Evolutionary conservation across 352 stramenopile species (phyloP), one percentile per base, ranked within the genome.

Genomic region (Phytophthora ramorum): DNA sequence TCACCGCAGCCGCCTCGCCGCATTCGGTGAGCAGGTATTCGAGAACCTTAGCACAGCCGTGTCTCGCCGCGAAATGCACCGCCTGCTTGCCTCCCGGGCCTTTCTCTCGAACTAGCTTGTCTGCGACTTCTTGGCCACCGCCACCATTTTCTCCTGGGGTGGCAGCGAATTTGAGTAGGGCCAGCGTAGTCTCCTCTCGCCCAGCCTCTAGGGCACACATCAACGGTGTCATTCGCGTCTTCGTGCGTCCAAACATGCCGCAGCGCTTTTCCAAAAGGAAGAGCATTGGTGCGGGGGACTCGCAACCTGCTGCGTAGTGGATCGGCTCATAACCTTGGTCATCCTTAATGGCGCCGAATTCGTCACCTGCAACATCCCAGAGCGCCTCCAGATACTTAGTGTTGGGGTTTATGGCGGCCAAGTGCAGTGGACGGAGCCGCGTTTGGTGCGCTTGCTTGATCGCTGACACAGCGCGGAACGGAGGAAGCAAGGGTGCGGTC

Each of bases 391-490:
- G 62, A 47, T 91, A 88, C 58, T 80, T 87, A 0, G 60, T 78
- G 34, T 92, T 89, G 2, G 86, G 84, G 20, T 95, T 93, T 55
- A 95, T 91, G 1, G 79, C 77, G 8, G 86, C 84, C 14, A 95
- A 55, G 38, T 95, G 86, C 16, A 95, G 55, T 13, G 86, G 86
- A 0, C 81, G 81, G n/a, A 94, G 76, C 10, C 75, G 73, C 2
- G 82, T 89, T 38, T 89, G 69, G 24, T 74, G 41, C 0, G 83
- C 83, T 62, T 91, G 81, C 59, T 95, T 95, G 58, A 86, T 78
- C 3, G 83, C 83, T 2, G 84, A 93, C 10, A 87, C 79, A 12
- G 63, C 73, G 3, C 83, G 79, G 34, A 92, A 95, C 32, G 60
- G 68, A 2, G 76, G 75, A 16, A 90, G 55, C 7, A 67, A 49